A percentile compares a stretch with the other conserved stretches of the same genome.
Evolutionary conservation across 73 alveolate species (phyloP).

Genomic region (Paramecium sonneborni): DNA sequence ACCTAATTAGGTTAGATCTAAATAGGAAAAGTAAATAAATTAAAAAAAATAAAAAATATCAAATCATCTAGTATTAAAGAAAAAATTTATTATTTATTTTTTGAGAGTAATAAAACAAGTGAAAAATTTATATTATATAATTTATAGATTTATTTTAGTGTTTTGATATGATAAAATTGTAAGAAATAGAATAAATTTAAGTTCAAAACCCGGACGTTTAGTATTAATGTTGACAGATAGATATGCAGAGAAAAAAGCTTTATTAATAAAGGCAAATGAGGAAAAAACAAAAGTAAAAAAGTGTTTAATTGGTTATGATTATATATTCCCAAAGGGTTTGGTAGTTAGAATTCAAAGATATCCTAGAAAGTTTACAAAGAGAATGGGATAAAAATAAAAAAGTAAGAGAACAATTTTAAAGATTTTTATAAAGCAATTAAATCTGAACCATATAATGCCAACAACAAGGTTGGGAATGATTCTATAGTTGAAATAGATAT

Average conservation of each 20-base stretch:
- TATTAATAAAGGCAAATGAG: conserved; percentile 82
- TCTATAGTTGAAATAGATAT: background rate
- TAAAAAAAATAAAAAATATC: too few relatives aligned
- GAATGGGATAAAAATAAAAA: conserved; percentile 86
- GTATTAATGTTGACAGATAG: conserved; percentile 87
- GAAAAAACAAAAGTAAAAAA: conserved; percentile 79
- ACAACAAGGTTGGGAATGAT: conserved; percentile 72
- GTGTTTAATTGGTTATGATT: conserved; percentile 64
- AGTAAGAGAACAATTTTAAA: conserved; percentile 82
- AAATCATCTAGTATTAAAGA: too few relatives aligned
- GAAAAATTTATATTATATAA: background rate
- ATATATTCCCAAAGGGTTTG: conserved; percentile 84
- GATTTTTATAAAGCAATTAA: conserved; percentile 84
- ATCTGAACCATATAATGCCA: conserved; percentile 88
- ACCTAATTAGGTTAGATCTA: too few relatives aligned
- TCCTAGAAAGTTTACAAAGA: conserved; percentile 82
- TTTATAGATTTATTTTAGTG: conserved; percentile 31
- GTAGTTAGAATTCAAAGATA: conserved; percentile 85
- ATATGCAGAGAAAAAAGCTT: conserved; percentile 92
- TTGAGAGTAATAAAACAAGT: background rate
- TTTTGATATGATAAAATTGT: conserved; percentile 62
- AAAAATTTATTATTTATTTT: too few relatives aligned
- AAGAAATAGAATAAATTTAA: background rate
- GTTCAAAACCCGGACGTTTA: conserved; percentile 85
- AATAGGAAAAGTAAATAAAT: too few relatives aligned